Base-by-base conservation (phyloP, 2,329 filamentous ascomycete species). In the Pseudopithomyces chartarum region DNA sequence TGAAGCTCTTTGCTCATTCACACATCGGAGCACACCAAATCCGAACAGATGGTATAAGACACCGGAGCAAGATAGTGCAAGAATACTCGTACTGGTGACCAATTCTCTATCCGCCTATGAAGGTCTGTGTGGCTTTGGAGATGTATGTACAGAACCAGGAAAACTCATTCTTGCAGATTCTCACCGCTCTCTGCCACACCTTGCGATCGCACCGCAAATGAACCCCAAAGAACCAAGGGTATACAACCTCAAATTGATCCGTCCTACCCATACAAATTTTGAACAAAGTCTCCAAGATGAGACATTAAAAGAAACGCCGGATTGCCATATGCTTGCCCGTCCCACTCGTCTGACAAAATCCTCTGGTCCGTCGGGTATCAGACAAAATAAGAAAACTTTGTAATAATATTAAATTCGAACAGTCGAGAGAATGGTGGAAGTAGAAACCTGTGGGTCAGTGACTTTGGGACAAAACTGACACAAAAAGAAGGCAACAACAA, bases 181-280 rank as follows among this genome's bases (percentile, higher is more conserved):
- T 50, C 38, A 43, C 58, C 56, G 47, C 49, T 46, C 43, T 19
- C 22, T 26, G 38, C 49, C 34, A 15, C 49, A 13, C 48, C 52
- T 33, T 34, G 52, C 54, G 50, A 62, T 47, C 50, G 40, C 54
- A 57, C 52, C 57, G 61, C 56, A 56, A 62, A 60, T 53, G 47
- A 57, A 48, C 19, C 60, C 44, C 66, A 56, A 32, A 69, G 65
- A 61, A 57, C 62, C 58, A 66, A 65, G 71, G 73, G 71, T 75
- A 74, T 75, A 74, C 68, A 73, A 69, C 61, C 61, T 61, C 54
- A 46, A 60, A 55, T 55, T 65, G 61, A 62, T 62, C 38, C 60
- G 56, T 58, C 47, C 53, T 66, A 63, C 54, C 57, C 62, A 55
- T 50, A 44, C 63, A 19, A n/a, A 60, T 50, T 26, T 13, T 54